Base-by-base conservation (phyloP, 2,329 filamentous ascomycete genomes). In the Ceratocystis papillata region DNA sequence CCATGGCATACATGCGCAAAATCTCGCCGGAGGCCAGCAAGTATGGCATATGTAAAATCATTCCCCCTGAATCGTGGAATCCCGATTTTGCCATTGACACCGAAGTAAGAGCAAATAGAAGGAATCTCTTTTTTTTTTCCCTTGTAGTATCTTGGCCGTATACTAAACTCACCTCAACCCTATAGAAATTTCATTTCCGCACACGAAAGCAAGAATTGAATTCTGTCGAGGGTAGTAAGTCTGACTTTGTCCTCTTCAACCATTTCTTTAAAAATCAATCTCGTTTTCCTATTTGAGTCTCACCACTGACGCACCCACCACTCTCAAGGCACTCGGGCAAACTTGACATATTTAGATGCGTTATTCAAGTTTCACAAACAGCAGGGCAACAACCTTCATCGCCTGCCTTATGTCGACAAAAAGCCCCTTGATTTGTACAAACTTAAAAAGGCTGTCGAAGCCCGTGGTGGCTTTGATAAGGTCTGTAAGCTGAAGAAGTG, bases 401-500 rank as follows among this genome's bases (percentile, higher is more conserved):
- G 94, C 62, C 88, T 96, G 70, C 94, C 94, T 0, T 96, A 92
- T 73, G 94, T 99, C 68, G 94, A 99, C 77, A 99, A 99, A 78
- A 91, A 96, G 67, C 94, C 94, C 0, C 82, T 99, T 63, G 94
- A 99, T 73, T 80, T 99, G 17, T 99, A 96, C 77, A 90, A 93
- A 71, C 79, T 99, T 68, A 97, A 97, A 76, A 97, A 97, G 74
- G 93, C 93, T 0, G 94, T 99, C 45, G 94, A 97, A 74, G 87
- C 90, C 37, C 86, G 94, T 69, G 94, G 94, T 60, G 94, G 94
- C 2, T 99, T 99, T 71, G 92, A 96, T 65, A 89, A 89, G 73
- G 94, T 99, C 57, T 99, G 94, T 81, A 96, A 96, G 76, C 82
- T 87, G 66, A 99, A 99, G 78, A 97, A 97, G 78, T 99, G 94